These are phyloP conservation scores for Talaromyces sp. DNA, from an alignment of 2,329 filamentous ascomycete genomes.

Conservation along the genomic window DNA sequence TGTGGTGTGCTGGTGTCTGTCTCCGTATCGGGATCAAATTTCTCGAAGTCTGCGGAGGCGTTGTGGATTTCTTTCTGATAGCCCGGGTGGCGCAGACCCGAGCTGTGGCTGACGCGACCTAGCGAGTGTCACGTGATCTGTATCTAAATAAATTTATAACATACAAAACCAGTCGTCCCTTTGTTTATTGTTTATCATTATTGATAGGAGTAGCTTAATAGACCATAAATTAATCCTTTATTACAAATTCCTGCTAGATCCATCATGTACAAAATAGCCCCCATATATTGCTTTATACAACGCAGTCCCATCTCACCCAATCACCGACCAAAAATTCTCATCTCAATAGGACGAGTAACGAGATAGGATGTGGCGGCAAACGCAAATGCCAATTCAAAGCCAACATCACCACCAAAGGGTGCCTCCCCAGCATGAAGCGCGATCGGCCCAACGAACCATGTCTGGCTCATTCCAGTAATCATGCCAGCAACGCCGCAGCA, in stretches of 20 bases:
- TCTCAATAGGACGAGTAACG: conserved; percentile 45
- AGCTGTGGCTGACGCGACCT: conserved; percentile 24
- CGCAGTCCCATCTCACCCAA: neutral
- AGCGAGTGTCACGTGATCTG: conserved; percentile 15
- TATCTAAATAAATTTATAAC: neutral
- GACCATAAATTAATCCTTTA: neutral
- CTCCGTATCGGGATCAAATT: conserved; percentile 26
- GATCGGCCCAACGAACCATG: conserved; percentile 64
- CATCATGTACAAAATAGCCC: neutral
- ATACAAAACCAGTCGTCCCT: neutral
- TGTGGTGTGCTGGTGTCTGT: conserved; percentile 15
- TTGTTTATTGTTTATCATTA: neutral
- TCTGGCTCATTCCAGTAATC: conserved; percentile 63
- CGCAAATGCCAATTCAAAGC: conserved; percentile 61
- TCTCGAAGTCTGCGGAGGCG: conserved; percentile 35
- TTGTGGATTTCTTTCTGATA: conserved; percentile 36
- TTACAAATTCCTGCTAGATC: neutral
- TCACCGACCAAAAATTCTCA: conserved; percentile 35
- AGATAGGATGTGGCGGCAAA: conserved; percentile 52
- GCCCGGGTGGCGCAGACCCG: conserved; percentile 23
- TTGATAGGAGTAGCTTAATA: neutral
- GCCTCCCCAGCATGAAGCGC: conserved; percentile 52
- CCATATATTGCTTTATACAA: neutral
- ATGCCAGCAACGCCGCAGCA: conserved; percentile 59
- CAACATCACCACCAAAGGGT: conserved; percentile 49